Base-by-base conservation (phyloP, 78 protist species). In the Chrysochromulina tobinii region DNA sequence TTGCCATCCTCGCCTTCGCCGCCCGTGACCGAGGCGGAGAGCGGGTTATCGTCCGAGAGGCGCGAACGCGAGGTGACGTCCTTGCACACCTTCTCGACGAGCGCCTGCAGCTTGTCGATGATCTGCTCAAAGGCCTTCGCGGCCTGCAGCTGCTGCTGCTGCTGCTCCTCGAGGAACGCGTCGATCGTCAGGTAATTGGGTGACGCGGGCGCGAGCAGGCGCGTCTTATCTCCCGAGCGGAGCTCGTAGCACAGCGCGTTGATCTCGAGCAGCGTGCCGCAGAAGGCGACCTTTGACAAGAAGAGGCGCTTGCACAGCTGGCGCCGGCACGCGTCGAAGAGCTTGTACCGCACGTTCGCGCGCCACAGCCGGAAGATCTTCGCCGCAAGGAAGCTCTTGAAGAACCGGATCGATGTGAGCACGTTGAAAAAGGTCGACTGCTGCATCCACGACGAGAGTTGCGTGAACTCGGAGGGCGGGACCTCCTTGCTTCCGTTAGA, bases 281-380 rank as follows among this genome's bases (percentile, higher is more conserved):
- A 89, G 57, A 94, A 92, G 6, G 75, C 68, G 20, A 0, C 18
- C 64, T 94, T 92, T 53, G 94, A 91, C 12, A 83, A 38, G 88
- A 92, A 95, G 66, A 93, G 85, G 25, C 17, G 67, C 18, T n/a
- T 21, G 55, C 50, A 2, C 18, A 94, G 88, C 55, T 38, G 4
- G 38, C 55, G 20, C 38, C 95, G 88, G 11, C 66, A 81, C 57
- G 81, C 58, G 48, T 83, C 75, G 93, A 81, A 95, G 27, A 81
- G 72, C 12, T 69, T 17, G 89, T 27, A 93, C 51, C 96, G 92
- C 48, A 93, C 92, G 11, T 93, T 89, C 51, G n/a, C 2, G 50
- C 54, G 50, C 96, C 96, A 95, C 67, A 54, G 89, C 15, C 50
- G 64, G 53, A 91, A 89, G 23, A 91, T 27, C 61, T 95, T 95